These are phyloP conservation scores for Geotrichum citri-aurantii DNA, from an alignment of 1,139 yeast species.

Conservation along the genomic window DNA sequence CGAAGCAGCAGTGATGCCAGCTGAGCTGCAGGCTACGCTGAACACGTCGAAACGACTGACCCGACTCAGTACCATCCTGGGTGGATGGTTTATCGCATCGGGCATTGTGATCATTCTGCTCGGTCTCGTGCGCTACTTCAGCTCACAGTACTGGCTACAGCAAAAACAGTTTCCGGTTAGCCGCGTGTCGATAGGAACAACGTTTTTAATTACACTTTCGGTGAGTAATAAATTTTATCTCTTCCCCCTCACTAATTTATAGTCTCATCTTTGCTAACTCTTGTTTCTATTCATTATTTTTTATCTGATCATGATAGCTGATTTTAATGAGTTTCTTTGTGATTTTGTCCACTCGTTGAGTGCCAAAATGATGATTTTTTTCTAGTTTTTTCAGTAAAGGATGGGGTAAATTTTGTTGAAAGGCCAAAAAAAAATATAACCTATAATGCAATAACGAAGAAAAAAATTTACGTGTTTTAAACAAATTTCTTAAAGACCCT, in stretches of 20 bases:
- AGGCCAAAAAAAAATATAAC: no score
- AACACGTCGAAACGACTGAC: slow-evolving; percentile 15
- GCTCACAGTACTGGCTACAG: slow-evolving; percentile 43
- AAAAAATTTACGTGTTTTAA: no score
- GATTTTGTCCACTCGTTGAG: slow-evolving; percentile 1
- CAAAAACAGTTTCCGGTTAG: slow-evolving; percentile 48
- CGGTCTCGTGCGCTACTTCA: slow-evolving; percentile 43
- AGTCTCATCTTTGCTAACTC: not conserved
- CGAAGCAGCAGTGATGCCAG: slow-evolving; percentile 1
- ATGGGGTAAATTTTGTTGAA: not conserved
- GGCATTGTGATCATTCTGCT: slow-evolving; percentile 40
- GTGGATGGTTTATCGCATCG: slow-evolving; percentile 39
- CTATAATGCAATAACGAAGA: no score
- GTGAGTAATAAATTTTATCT: slow-evolving; percentile 25
- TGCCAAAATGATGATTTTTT: not conserved
- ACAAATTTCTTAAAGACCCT: no score
- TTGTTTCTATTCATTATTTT: not conserved
- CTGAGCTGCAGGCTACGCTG: not conserved
- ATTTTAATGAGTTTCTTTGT: slow-evolving; percentile 12
- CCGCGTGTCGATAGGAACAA: slow-evolving; percentile 34
- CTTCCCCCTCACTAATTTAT: not conserved
- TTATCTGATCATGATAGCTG: slow-evolving; percentile 3
- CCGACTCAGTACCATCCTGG: slow-evolving; percentile 27
- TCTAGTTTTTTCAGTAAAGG: not conserved
- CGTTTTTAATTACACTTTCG: slow-evolving; percentile 37